Evolutionary conservation across 345 rosid genomes (phyloP), one percentile per base, ranked within the genome.

Genomic region (Gossypium rotundifolium): DNA sequence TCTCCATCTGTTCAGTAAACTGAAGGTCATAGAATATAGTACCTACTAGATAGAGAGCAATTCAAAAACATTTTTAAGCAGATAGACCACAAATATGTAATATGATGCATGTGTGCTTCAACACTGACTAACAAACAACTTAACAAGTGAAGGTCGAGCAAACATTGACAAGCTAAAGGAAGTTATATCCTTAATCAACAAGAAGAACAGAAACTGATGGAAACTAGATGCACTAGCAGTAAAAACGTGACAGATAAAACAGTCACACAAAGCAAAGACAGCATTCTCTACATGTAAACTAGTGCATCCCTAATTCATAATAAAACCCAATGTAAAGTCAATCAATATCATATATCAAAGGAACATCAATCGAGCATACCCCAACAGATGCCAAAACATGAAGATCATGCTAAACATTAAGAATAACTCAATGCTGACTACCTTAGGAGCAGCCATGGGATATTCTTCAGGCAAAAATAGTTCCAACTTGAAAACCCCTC

Each of bases 391-490:
- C 11, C 16, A 58, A 11, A 52, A n/a, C 18, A 51, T n/a, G 4
- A 22, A 12, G 25, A 14, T 29, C 49, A 60, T 18, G 44, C 33
- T 10, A 57, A 49, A 27, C 44, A 59, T 49, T 38, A 29, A 22
- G 65, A 71, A 65, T 14, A 11, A 2, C 23, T 59, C 4, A 46
- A 8, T 8, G 55, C 25, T 7, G 58, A 75, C 44, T 90, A 94
- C 98, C 97, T 94, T 94, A 49, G 98, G 99, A 42, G 99, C 98
- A 46, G 99, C 92, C 98, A 96, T 96, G 49, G 99, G 99, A 85
- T 96, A 96, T 79, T 96, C 99, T 88, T 96, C 99, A 23, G 99
- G 99, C 75, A 96, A 86, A 85, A 96, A 96, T 71, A 96, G 85
- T 79, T 96, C 99, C 93, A 96, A 84, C 87, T 96, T 96, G 91